Percentiles rank a stretch among this genome's conserved stretches.
phyloP scores from a whole-genome alignment of 169 alveolate species.

The Plasmodium gonderi region DNA sequence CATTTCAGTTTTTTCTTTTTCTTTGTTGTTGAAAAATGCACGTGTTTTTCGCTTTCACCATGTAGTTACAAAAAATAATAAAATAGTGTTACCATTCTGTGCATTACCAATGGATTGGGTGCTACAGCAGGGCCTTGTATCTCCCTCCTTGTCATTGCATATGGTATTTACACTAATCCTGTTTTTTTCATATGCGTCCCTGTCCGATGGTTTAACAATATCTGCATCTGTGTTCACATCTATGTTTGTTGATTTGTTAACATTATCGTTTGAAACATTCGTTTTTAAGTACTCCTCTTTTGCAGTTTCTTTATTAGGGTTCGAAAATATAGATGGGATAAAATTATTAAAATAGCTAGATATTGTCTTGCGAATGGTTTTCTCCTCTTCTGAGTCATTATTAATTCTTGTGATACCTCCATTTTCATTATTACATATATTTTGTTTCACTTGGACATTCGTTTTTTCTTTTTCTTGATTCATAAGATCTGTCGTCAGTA shows the following conservation, averaged over 20 bases:
- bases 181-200: neutral
- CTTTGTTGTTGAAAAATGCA: too few relatives aligned
- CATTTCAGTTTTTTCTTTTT: too few relatives aligned
- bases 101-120: neutral
- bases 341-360: conserved; percentile 5
- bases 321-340: conserved; percentile 40
- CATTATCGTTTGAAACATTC: neutral
- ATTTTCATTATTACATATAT: neutral
- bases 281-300: neutral
- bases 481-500: too few relatives aligned
- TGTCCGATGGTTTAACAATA: neutral
- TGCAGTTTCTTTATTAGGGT: neutral
- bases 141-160: neutral
- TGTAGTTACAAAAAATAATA: too few relatives aligned
- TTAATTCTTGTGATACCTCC: neutral
- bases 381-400: neutral
- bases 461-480: neutral
- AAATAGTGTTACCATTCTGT: neutral
- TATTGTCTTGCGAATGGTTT: neutral
- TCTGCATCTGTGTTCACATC: neutral
- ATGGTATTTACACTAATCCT: neutral
- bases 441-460: neutral
- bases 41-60: too few relatives aligned
- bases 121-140: neutral
- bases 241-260: neutral